Conservation (phyloP, 305 asterid genomes). For the Ilex paraguariensis region DNA sequence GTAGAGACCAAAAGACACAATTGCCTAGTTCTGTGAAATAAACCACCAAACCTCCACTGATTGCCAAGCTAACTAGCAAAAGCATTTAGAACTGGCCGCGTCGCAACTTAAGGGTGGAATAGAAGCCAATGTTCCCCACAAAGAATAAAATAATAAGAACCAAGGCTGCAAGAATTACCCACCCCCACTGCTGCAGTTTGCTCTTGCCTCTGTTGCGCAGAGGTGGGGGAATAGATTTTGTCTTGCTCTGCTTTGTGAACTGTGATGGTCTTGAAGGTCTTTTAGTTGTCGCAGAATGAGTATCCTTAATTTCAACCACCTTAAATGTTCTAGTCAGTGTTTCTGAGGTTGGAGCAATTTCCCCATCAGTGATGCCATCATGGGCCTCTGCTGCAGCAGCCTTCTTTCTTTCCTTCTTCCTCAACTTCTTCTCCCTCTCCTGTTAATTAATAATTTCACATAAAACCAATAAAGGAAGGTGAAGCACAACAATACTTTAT, state of each 20-base stretch:
- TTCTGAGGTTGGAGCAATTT: constrained; percentile 33
- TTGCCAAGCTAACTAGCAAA: constrained; percentile 11
- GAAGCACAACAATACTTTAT: too few relatives aligned
- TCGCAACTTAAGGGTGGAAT: constrained; percentile 38
- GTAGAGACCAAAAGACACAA: too few relatives aligned
- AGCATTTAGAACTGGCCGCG: constrained; percentile 2
- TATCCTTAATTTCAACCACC: constrained; percentile 40
- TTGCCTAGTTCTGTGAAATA: not conserved
- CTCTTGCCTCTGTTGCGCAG: constrained; percentile 63
- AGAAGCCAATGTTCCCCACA: constrained; percentile 59
- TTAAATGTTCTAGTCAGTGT: constrained; percentile 23
- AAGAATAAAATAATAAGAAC: constrained; percentile 47
- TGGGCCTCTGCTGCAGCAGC: constrained; percentile 29
- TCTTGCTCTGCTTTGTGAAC: constrained; percentile 45
- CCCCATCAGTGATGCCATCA: constrained; percentile 31
- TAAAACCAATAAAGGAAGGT: too few relatives aligned
- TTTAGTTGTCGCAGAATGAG: constrained; percentile 18
- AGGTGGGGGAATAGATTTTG: constrained; percentile 61
- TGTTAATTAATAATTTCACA: constrained; percentile 9
- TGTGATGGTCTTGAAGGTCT: constrained; percentile 34
- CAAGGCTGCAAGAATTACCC: constrained; percentile 39
- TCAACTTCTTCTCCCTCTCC: constrained; percentile 81
- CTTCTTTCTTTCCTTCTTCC: constrained; percentile 83
- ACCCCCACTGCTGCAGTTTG: constrained; percentile 64
- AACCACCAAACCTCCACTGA: not conserved